Base-by-base conservation (phyloP, 805 yeast genomes). In the Metschnikowia vanudenii region DNA sequence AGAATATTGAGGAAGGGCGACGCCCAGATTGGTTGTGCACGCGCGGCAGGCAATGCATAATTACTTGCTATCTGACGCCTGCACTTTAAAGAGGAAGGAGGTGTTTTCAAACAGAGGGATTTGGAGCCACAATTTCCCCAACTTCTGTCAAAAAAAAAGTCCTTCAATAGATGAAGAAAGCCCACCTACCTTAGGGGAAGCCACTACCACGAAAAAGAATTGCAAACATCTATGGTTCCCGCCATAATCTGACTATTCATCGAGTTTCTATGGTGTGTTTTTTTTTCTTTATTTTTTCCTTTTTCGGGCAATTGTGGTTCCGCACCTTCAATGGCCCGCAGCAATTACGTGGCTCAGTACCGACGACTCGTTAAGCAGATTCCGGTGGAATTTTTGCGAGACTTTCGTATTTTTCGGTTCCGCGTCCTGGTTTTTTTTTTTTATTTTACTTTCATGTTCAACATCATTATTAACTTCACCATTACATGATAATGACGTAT, bases 31-130 rank as follows among this genome's bases (percentile, higher is more conserved):
- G 38, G 40, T 40, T 20, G 29, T 16, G 48, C 43, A 40, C 48
- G 48, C 48, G 48, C 48, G 48, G 44, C 48, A 44, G 44, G 41
- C 48, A 30, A 39, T 45, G 48, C 48, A 45, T 31, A 43, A 18
- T 45, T 29, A 17, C 41, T 45, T 45, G 48, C 48, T 45, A 22
- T 44, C 43, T 14, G 35, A 34, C 31, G 47, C 47, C 34, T 43
- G 47, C 42, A 30, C 20, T 43, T 30, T 8, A 31, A n/a, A 32
- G 17, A 33, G 41, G 22, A 34, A 33, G 29, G 38, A 39, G 16
- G 26, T 37, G 36, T 24, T 26, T 34, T 18, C 20, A 19, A 13
- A 19, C 9, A 19, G 24, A 17, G n/a, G 8, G 37, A 31, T 31
- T n/a, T 31, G 34, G 18, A 30, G 33, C 33, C 33, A 30, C 33